A percentile compares a stretch with the other conserved stretches of the same genome.
Evolutionary conservation across 192 early-diverging fungal species (phyloP).

Genomic region (Phlyctochytrium planicorne): DNA sequence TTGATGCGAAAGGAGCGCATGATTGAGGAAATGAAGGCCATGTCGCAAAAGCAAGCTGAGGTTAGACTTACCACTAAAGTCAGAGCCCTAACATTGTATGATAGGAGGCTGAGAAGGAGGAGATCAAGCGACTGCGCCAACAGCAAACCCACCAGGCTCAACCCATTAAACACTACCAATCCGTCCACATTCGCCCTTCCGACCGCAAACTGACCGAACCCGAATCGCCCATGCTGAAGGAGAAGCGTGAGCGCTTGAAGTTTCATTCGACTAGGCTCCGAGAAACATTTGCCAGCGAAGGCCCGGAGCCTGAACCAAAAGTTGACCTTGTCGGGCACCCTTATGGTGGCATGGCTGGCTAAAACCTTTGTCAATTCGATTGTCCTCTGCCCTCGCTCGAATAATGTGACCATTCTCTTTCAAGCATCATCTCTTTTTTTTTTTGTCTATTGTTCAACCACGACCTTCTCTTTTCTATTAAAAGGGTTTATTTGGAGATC

Average conservation of each 20-base stretch:
- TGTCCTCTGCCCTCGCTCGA: too few species aligned
- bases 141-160: conserved; percentile 59
- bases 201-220: conserved; percentile 55
- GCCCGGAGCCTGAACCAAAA: too few species aligned
- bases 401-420: too few species aligned
- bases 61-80: conserved; percentile 27
- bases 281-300: too few species aligned
- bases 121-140: conserved; percentile 55
- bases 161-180: conserved; percentile 55
- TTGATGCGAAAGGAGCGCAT: conserved; percentile 46
- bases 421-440: too few species aligned
- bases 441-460: too few species aligned
- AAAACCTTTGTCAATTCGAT: too few species aligned
- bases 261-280: too few species aligned
- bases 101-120: conserved; percentile 52
- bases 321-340: too few species aligned
- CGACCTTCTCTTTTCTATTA: too few species aligned
- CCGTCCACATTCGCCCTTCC: conserved; percentile 52
- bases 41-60: conserved; percentile 45
- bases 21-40: conserved; percentile 56
- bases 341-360: too few species aligned
- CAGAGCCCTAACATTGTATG: conserved; percentile 7
- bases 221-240: conserved; percentile 36
- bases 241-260: conserved; percentile 30
- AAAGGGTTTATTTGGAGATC: too few species aligned